These are phyloP conservation scores for Candida pseudofarinosa DNA, from an alignment of 805 yeast species.

Conservation along the genomic window DNA sequence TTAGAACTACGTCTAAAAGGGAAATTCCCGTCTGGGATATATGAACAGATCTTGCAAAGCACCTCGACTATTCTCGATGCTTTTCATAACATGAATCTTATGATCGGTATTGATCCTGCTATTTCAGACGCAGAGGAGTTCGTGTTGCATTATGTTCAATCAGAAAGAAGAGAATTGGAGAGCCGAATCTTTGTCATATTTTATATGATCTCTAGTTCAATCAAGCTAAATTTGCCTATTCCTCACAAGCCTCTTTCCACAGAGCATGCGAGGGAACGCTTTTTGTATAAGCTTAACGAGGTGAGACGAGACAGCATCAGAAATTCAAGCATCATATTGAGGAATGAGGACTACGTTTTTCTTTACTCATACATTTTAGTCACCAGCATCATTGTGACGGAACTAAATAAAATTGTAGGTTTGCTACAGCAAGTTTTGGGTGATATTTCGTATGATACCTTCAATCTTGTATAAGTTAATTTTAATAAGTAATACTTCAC, in stretches of 20 bases:
- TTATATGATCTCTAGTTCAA: slow-evolving; percentile 74
- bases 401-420: slow-evolving; percentile 54
- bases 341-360: slow-evolving; percentile 72
- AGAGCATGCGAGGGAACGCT: slow-evolving; percentile 65
- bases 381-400: slow-evolving; percentile 61
- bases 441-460: slow-evolving; percentile 57
- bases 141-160: slow-evolving; percentile 50
- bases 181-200: slow-evolving; percentile 70
- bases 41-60: slow-evolving; percentile 45
- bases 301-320: slow-evolving; percentile 35
- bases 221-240: slow-evolving; percentile 70
- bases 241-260: slow-evolving; percentile 77
- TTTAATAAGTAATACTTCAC: no score
- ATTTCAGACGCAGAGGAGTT: slow-evolving; percentile 50
- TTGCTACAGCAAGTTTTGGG: slow-evolving; percentile 61
- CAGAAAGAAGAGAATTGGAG: slow-evolving; percentile 66
- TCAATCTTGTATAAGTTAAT: slow-evolving; percentile 37
- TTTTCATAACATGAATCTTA: slow-evolving; percentile 65
- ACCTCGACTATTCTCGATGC: slow-evolving; percentile 71
- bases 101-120: slow-evolving; percentile 59
- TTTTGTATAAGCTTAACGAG: slow-evolving; percentile 61
- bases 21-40: slow-evolving; percentile 53
- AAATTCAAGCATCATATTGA: slow-evolving; percentile 28
- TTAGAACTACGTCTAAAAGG: slow-evolving; percentile 75
- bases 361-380: slow-evolving; percentile 73